Percentiles rank a stretch among this genome's conserved stretches.
These are phyloP conservation scores for Apiospora saccharicola DNA, from an alignment of 2,329 filamentous ascomycete genomes.

Conservation along the genomic window DNA sequence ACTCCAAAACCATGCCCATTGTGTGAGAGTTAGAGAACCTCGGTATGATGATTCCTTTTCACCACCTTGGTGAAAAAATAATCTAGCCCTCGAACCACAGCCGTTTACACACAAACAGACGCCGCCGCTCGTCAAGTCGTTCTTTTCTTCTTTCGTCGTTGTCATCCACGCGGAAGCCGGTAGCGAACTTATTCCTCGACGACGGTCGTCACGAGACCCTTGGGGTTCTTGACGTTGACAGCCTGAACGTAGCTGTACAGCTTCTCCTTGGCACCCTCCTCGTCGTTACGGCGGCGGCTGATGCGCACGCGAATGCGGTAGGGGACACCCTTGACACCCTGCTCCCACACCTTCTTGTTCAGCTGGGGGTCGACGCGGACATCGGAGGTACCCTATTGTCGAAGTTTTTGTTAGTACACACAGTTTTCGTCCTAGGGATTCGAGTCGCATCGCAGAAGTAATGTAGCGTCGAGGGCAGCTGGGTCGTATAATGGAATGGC, in stretches of 20 bases:
- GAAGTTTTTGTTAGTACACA: neutral
- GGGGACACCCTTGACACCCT: conserved; percentile 97
- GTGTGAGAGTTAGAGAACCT: conserved; percentile 25
- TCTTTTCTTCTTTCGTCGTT: conserved; percentile 22
- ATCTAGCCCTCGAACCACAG: conserved; percentile 23
- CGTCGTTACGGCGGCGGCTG: conserved; percentile 99
- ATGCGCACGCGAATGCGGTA: conserved; percentile 98
- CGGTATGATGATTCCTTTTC: conserved; percentile 15
- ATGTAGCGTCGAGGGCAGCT: neutral
- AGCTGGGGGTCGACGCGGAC: conserved; percentile 98
- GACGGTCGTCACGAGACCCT: conserved; percentile 92
- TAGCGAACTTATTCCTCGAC: conserved; percentile 66
- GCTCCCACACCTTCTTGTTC: conserved; percentile 99
- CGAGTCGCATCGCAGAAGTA: neutral
- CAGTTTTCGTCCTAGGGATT: conserved; percentile 32
- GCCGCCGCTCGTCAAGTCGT: conserved; percentile 21
- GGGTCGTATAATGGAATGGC: neutral
- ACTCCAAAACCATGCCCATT: conserved; percentile 32
- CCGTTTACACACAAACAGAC: conserved; percentile 23
- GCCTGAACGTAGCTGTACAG: conserved; percentile 99
- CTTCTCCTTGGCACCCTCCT: conserved; percentile 99
- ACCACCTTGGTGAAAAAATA: conserved; percentile 20
- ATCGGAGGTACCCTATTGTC: conserved; percentile 84
- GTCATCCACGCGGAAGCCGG: conserved; percentile 20
- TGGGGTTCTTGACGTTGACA: conserved; percentile 99